phyloP scores from a whole-genome alignment of 345 rosid genomes.

The Odontarrhena argentea region DNA sequence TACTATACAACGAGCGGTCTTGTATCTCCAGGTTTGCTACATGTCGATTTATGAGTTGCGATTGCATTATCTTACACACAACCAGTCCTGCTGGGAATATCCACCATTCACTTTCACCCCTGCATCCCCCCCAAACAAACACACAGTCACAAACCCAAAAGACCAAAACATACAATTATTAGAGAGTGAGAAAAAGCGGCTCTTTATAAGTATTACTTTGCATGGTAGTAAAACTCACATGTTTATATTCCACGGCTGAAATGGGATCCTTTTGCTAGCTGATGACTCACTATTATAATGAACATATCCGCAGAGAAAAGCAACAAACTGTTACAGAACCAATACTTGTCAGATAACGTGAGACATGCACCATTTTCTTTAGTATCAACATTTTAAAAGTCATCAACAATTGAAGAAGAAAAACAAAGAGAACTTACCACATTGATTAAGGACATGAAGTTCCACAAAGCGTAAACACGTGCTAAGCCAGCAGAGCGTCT shows the following conservation, averaged over 20 bases:
- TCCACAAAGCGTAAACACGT: constrained; percentile 96
- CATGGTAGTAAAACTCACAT: constrained; percentile 61
- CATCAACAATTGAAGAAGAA: background rate
- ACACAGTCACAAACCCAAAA: constrained; percentile 18
- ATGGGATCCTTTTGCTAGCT: constrained; percentile 62
- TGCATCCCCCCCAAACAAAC: constrained; percentile 45
- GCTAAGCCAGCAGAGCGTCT: constrained; percentile 98
- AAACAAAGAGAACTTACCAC: constrained; percentile 62
- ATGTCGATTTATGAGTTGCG: constrained; percentile 95
- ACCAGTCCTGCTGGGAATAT: constrained; percentile 92
- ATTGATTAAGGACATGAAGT: constrained; percentile 77
- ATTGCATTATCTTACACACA: constrained; percentile 80
- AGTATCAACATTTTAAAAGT: constrained; percentile 7
- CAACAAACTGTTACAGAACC: constrained; percentile 64
- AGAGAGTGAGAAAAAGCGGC: background rate
- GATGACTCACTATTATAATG: constrained; percentile 70
- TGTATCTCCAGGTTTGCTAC: constrained; percentile 97
- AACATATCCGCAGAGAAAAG: constrained; percentile 85
- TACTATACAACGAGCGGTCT: constrained; percentile 96
- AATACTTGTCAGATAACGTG: constrained; percentile 28
- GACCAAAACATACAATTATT: constrained; percentile 7
- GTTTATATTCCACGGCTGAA: constrained; percentile 97
- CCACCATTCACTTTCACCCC: constrained; percentile 99
- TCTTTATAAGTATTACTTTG: constrained; percentile 2
- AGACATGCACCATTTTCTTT: constrained; percentile 21